Base-by-base conservation (phyloP, 176 grass and related monocot genomes). In the Triticum dicoccoides region DNA sequence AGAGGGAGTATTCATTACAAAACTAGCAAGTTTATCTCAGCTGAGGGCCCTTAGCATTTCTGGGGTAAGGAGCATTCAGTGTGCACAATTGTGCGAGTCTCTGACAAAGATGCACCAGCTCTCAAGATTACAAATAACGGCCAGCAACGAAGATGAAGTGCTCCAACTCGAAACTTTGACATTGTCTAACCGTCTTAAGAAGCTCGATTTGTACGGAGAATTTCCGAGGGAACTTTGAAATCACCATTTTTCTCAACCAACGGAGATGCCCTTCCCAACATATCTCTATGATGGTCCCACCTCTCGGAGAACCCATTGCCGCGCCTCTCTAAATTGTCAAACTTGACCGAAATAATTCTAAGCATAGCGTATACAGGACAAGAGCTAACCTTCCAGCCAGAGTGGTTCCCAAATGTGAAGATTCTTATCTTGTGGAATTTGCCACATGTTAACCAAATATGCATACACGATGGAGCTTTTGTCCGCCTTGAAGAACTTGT, bases 401-500 rank as follows among this genome's bases (percentile, higher is more conserved):
- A 14, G 4, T 89, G 82, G 76, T 85, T 89, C 24, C 87, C 65
- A 2, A 75, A 89, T 33, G 35, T 85, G 15, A 84, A 73, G 24
- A 0, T 0, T 18, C 2, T 89, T 83, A 4, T 1, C 10, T 51
- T 17, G 78, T 2, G 11, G 41, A 51, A 18, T 21, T 17, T 66
- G 58, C 75, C 17, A 7, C 4, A 72, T 3, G 70, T 73, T 24
- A 63, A 13, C 42, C 11, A 85, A 64, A 82, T 89, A 23, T 25
- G 65, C 63, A 89, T 89, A 71, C 67, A 85, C 0, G 1, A 73
- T 52, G 54, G 52, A 21, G 38, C 88, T 5, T n/a, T 89, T 66
- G 9, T 59, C 20, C 38, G 2, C 11, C 76, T 89, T 25, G 74
- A 65, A 47, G 17, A 2, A 8, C 25, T 89, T 39, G 0, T 0